phyloP scores from a whole-genome alignment of 352 stramenopile genomes.

The Globisporangium recalcitrans region DNA sequence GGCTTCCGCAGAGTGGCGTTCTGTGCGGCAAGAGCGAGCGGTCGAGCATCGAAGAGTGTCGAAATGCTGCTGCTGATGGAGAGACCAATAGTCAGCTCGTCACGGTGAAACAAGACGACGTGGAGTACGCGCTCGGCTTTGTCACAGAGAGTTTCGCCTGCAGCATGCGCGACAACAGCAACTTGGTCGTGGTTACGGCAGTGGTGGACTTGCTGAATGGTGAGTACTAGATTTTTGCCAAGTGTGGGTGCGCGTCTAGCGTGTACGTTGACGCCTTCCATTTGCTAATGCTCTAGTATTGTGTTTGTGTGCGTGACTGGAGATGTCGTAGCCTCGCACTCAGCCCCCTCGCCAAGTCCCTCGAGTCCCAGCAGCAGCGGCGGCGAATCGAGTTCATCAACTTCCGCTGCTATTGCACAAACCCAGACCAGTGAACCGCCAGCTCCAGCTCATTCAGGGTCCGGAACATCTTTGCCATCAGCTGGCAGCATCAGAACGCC shows the following conservation, averaged over 20 bases:
- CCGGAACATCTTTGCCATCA: background rate
- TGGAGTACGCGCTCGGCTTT: constrained; percentile 5
- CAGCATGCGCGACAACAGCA: background rate
- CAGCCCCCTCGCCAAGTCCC: background rate
- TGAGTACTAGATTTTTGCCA: background rate
- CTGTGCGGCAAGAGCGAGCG: background rate
- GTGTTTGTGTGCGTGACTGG: background rate
- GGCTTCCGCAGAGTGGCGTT: background rate
- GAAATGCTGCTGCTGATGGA: background rate
- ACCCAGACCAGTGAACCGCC: background rate
- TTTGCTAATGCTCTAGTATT: background rate
- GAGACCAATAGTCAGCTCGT: background rate
- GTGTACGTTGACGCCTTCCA: background rate
- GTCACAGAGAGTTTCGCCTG: background rate
- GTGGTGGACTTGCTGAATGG: background rate
- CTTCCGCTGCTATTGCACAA: background rate
- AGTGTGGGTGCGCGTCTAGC: background rate
- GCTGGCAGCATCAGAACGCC: too few species aligned
- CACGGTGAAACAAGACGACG: background rate
- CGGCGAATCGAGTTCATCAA: background rate
- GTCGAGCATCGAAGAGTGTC: background rate
- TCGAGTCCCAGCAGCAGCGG: background rate
- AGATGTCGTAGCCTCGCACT: background rate
- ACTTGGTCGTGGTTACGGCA: background rate
- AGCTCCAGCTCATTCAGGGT: background rate